phyloP scores from a whole-genome alignment of 371 early-diverging fungal genomes.

The Choanephora cucurbitarum region DNA sequence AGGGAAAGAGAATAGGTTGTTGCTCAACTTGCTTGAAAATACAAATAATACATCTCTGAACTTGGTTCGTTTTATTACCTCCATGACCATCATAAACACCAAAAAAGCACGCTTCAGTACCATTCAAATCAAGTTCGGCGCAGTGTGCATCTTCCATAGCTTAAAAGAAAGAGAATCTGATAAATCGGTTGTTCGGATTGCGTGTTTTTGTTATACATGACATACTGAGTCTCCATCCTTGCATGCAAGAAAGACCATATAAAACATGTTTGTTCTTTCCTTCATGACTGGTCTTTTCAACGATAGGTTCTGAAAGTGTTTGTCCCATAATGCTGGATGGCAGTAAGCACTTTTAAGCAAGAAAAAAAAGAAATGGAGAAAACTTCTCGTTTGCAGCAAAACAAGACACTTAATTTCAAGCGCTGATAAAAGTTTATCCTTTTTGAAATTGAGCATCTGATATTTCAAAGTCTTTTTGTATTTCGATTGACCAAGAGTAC shows the following conservation, averaged over 20 bases:
- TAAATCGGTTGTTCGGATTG: constrained; percentile 1
- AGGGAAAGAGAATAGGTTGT: too few relatives aligned
- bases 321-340: constrained; percentile 76
- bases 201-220: background rate
- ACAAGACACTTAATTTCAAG: too few relatives aligned
- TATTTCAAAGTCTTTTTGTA: too few relatives aligned
- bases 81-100: constrained; percentile 98
- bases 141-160: constrained; percentile 99
- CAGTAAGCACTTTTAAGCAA: background rate
- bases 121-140: constrained; percentile 71
- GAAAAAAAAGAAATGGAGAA: background rate
- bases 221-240: constrained; percentile 95
- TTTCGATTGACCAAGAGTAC: too few relatives aligned
- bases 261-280: constrained; percentile 72
- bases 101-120: constrained; percentile 76
- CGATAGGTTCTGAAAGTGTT: constrained; percentile 91
- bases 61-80: constrained; percentile 51
- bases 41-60: background rate
- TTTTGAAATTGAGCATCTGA: too few relatives aligned
- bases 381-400: too few relatives aligned
- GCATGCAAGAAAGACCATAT: constrained; percentile 91
- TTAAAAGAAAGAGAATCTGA: constrained; percentile 25
- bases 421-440: too few relatives aligned
- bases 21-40: background rate
- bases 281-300: constrained; percentile 77